A percentile compares a stretch with the other conserved stretches of the same genome.
phyloP scores from a whole-genome alignment of 257 asterid genomes.

The Solanum pinnatisectum region DNA sequence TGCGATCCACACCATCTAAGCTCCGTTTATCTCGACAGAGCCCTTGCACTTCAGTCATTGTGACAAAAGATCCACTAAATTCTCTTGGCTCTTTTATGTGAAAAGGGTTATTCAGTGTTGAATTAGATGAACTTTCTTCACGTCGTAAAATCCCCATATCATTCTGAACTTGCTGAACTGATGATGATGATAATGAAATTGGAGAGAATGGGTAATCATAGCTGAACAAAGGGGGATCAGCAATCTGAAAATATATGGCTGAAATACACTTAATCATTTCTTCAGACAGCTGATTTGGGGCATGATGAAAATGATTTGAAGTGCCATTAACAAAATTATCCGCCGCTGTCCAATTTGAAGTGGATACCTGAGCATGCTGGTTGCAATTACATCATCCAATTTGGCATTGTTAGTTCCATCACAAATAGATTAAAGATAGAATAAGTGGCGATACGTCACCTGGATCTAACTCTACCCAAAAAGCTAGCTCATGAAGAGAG shows the following conservation, averaged over 20 bases:
- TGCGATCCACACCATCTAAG: slow-evolving; percentile 41
- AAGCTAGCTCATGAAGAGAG: background rate
- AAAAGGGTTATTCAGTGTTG: slow-evolving; percentile 34
- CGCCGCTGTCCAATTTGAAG: slow-evolving; percentile 17
- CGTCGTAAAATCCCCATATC: background rate
- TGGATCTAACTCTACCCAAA: background rate
- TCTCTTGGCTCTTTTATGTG: slow-evolving; percentile 19
- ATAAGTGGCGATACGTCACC: background rate
- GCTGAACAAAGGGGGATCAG: slow-evolving; percentile 44
- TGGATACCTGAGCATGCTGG: slow-evolving; percentile 36
- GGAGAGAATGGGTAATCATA: slow-evolving; percentile 26
- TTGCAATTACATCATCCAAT: background rate
- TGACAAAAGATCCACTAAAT: slow-evolving; percentile 23
- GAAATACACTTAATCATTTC: slow-evolving; percentile 90
- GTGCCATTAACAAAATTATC: slow-evolving; percentile 19
- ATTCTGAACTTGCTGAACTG: slow-evolving; percentile 24
- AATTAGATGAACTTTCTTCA: slow-evolving; percentile 15
- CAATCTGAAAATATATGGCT: slow-evolving; percentile 52
- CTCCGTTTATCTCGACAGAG: slow-evolving; percentile 37
- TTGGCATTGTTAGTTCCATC: background rate
- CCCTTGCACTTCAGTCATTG: slow-evolving; percentile 45
- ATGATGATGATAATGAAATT: slow-evolving; percentile 21
- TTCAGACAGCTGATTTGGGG: slow-evolving; percentile 67
- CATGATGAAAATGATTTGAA: slow-evolving; percentile 26
- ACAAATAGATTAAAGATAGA: background rate